Percentiles rank a stretch among this genome's conserved stretches.
Conservation (phyloP, 2,329 filamentous ascomycete species). For the Monosporascus sp. region DNA sequence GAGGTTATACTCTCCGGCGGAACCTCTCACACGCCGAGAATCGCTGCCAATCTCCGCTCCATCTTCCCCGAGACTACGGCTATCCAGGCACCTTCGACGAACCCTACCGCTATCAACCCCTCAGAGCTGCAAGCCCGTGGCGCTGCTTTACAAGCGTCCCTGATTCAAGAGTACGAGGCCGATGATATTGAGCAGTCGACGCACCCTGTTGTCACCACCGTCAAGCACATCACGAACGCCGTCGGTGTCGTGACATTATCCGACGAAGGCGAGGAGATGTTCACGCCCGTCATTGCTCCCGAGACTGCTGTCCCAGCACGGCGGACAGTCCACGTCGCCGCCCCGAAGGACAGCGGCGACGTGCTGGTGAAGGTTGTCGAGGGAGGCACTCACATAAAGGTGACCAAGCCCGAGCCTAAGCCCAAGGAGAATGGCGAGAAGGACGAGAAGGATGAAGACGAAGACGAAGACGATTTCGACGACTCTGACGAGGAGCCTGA, state of each 20-base stretch:
- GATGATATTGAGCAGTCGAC: conserved; percentile 94
- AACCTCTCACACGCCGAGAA: conserved; percentile 87
- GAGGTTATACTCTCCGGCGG: conserved; percentile 93
- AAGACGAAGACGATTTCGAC: conserved; percentile 64
- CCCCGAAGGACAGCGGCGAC: conserved; percentile 76
- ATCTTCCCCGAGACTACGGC: conserved; percentile 77
- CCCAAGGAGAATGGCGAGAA: conserved; percentile 55
- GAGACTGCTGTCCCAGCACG: conserved; percentile 89
- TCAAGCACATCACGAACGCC: conserved; percentile 82
- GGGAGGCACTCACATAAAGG: conserved; percentile 85
- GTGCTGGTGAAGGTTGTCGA: conserved; percentile 86
- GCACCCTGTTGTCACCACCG: conserved; percentile 89
- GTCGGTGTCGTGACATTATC: conserved; percentile 71
- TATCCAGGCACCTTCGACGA: conserved; percentile 80
- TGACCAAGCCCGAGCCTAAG: conserved; percentile 82
- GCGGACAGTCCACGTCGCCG: conserved; percentile 72
- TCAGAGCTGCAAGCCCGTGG: conserved; percentile 85
- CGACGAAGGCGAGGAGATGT: conserved; percentile 58
- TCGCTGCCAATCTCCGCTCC: conserved; percentile 71
- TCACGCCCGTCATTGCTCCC: conserved; percentile 74
- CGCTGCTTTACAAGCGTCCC: conserved; percentile 88
- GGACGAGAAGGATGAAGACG: conserved; percentile 52
- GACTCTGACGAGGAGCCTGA: conserved; percentile 70
- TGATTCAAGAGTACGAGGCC: conserved; percentile 91
- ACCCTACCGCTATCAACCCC: conserved; percentile 77